Percentiles rank a stretch among this genome's conserved stretches.
Conservation (phyloP, 805 yeast genomes). For the Metschnikowia dekortorum region DNA sequence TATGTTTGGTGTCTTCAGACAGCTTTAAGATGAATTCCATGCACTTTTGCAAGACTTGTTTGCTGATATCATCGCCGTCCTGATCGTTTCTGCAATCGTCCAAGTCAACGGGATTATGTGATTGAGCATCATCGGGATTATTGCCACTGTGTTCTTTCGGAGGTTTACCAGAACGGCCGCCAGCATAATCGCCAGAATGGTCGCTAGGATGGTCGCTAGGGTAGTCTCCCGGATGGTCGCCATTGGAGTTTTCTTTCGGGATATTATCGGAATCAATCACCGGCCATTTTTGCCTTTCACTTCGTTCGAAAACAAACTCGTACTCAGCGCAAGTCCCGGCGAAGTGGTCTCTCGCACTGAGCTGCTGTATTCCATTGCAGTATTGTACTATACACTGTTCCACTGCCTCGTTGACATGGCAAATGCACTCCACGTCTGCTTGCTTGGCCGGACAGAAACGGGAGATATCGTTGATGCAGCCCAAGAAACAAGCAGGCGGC, state of each 20-base stretch:
- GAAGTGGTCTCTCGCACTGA: conserved; percentile 46
- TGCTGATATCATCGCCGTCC: conserved; percentile 4
- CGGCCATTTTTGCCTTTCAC: background rate
- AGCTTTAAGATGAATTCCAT: conserved; percentile 10
- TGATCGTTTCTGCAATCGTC: conserved; percentile 3
- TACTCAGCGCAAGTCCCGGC: conserved; percentile 46
- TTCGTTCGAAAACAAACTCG: background rate
- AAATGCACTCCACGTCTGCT: conserved; percentile 37
- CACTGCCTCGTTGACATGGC: conserved; percentile 33
- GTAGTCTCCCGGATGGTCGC: background rate
- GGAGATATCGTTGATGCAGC: conserved; percentile 38
- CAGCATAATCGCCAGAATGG: background rate
- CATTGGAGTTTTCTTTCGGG: background rate
- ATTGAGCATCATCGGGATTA: background rate
- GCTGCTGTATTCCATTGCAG: conserved; percentile 41
- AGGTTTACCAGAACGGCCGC: background rate
- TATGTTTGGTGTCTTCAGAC: background rate
- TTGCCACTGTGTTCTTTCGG: background rate
- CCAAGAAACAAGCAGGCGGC: conserved; percentile 49
- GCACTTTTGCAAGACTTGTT: conserved; percentile 10
- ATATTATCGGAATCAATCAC: conserved; percentile 1
- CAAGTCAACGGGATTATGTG: background rate
- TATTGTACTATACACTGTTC: conserved; percentile 44
- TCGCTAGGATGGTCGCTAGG: background rate
- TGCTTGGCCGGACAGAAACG: conserved; percentile 28